Base-by-base conservation (phyloP, 495 filamentous ascomycete genomes). In the Amphirosellinia nigrospora region DNA sequence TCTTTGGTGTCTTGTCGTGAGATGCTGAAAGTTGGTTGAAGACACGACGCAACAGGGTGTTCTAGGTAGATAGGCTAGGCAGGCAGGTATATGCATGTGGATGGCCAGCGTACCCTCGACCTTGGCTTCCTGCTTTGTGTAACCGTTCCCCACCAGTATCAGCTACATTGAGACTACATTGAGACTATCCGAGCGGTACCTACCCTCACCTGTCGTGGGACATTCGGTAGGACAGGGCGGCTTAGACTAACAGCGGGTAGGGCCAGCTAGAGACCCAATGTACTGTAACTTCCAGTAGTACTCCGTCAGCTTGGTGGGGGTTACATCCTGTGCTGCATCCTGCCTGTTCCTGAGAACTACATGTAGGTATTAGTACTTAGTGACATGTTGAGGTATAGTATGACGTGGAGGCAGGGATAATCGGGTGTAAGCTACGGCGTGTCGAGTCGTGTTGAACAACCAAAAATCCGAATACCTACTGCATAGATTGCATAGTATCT, bases 361-460 rank as follows among this genome's bases (percentile, higher is more conserved):
- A 1, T 39, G 36, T n/a, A n/a, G 19, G 16, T 13, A 15, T 45
- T 13, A 16, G 13, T 6, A 45, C 4, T 53, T 52, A n/a, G 36
- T 38, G 43, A n/a, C n/a, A n/a, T n/a, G n/a, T n/a, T n/a, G n/a
- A n/a, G 50, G 48, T 15, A 8, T 10, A n/a, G 23, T 34, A 70
- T 70, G 68, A 70, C 67, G 67, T 56, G 36, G 15, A 46, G 52
- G 16, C 39, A 67, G 64, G 36, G 58, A 6, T 68, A 34, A 28
- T 15, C 39, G n/a, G n/a, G n/a, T n/a, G n/a, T n/a, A n/a, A n/a
- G n/a, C n/a, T n/a, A n/a, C n/a, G n/a, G n/a, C n/a, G n/a, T n/a
- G n/a, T n/a, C n/a, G n/a, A n/a, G n/a, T n/a, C n/a, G n/a, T n/a
- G n/a, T n/a, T n/a, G n/a, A n/a, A n/a, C n/a, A n/a, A n/a, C n/a